phyloP scores from a whole-genome alignment of 306 rosid genomes.

The Echinosophora koreensis region DNA sequence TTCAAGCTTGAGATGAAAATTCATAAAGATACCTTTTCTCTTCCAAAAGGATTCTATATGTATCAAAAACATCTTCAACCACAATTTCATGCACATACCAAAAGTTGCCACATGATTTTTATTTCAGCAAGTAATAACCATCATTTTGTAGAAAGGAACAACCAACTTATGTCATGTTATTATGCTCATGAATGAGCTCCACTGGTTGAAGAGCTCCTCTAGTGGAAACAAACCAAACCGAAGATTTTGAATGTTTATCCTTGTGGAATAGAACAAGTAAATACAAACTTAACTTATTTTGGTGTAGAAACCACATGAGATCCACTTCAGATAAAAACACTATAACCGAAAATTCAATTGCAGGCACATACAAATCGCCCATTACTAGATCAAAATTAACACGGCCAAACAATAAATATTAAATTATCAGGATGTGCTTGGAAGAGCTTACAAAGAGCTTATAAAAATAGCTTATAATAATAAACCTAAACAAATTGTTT shows the following conservation, averaged over 20 bases:
- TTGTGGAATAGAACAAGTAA: background rate
- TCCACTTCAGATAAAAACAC: background rate
- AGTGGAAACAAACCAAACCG: background rate
- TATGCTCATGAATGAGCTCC: background rate
- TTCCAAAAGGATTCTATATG: background rate
- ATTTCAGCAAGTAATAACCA: constrained; percentile 2
- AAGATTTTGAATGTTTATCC: background rate
- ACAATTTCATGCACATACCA: background rate
- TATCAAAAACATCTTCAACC: background rate
- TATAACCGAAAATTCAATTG: background rate
- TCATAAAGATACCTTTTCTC: background rate
- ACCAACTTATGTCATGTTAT: background rate
- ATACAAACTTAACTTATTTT: constrained; percentile 14
- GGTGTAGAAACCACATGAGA: constrained; percentile 7
- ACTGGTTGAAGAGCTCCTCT: background rate
- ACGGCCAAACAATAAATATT: too few species aligned
- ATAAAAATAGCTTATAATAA: too few species aligned
- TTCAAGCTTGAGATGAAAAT: background rate
- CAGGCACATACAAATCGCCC: background rate
- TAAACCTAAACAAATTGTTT: too few species aligned
- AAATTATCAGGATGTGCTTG: too few species aligned
- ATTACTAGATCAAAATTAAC: constrained; percentile 32
- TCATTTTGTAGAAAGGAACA: constrained; percentile 2
- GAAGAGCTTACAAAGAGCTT: too few species aligned
- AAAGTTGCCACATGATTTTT: background rate